A percentile compares a stretch with the other conserved stretches of the same genome.
Conservation (phyloP, 1,139 yeast genomes). For the Geotrichum histeridarum region DNA sequence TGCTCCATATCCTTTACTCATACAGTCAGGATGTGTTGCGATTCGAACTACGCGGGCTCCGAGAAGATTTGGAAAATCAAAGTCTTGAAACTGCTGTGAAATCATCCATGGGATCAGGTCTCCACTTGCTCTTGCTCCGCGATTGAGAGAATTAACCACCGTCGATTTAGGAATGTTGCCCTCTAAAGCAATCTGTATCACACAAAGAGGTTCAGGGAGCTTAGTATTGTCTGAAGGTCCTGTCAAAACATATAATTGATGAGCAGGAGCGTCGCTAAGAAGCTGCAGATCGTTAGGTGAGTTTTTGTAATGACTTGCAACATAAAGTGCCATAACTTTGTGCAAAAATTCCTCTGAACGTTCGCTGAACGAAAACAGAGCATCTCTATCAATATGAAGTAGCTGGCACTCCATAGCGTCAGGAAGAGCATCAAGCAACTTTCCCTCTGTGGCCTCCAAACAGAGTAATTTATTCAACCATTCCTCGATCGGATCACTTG, state of each 20-base stretch:
- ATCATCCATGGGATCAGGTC: constrained; percentile 96
- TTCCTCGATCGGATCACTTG: constrained; percentile 94
- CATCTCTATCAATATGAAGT: constrained; percentile 85
- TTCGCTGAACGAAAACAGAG: constrained; percentile 91
- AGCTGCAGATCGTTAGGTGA: constrained; percentile 95
- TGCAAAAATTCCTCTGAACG: constrained; percentile 92
- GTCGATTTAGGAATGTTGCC: constrained; percentile 93
- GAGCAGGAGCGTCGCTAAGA: constrained; percentile 98
- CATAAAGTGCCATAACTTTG: constrained; percentile 95
- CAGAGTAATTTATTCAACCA: constrained; percentile 92
- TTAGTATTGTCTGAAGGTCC: constrained; percentile 82
- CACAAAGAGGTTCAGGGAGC: constrained; percentile 94
- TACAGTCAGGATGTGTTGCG: constrained; percentile 93
- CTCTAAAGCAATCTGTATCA: constrained; percentile 87
- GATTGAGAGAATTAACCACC: constrained; percentile 76
- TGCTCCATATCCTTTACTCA: constrained; percentile 95
- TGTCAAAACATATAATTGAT: constrained; percentile 82
- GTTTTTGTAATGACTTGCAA: constrained; percentile 93
- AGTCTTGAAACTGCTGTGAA: constrained; percentile 96
- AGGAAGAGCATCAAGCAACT: constrained; percentile 77
- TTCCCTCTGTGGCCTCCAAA: constrained; percentile 62
- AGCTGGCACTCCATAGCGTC: constrained; percentile 90
- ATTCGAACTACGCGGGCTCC: constrained; percentile 96
- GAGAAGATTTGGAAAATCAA: constrained; percentile 88
- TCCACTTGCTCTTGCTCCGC: constrained; percentile 97